A percentile compares a stretch with the other conserved stretches of the same genome.
Conservation (phyloP, 2,329 filamentous ascomycete genomes). For the Stagonosporopsis vannaccii region DNA sequence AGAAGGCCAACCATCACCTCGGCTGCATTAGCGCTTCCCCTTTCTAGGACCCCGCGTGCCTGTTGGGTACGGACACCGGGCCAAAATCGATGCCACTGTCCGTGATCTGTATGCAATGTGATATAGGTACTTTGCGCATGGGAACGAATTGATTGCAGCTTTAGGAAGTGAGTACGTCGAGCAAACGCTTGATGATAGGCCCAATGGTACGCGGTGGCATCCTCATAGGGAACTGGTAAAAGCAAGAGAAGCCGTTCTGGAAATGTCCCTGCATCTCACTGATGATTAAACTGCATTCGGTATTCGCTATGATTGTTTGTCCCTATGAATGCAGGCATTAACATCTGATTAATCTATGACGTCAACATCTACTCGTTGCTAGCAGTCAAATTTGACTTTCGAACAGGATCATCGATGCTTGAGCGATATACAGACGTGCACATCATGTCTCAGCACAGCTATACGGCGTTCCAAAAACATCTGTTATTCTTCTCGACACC, state of each 20-base stretch:
- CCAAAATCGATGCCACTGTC: not conserved
- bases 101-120: not conserved
- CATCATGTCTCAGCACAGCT: conserved; percentile 23
- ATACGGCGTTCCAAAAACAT: conserved; percentile 32
- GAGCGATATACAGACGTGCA: not conserved
- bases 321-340: not conserved
- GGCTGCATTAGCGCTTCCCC: conserved; percentile 10
- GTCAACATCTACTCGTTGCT: conserved; percentile 1
- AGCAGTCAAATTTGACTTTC: not conserved
- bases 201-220: not conserved
- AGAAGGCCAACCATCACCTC: not conserved
- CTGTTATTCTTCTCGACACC: conserved; percentile 34
- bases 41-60: not conserved
- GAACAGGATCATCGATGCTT: not conserved
- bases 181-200: not conserved
- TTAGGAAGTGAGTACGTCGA: not conserved
- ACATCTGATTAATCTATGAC: conserved; percentile 1
- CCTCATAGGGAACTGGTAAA: not conserved
- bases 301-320: not conserved
- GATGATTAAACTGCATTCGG: not conserved
- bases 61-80: not conserved
- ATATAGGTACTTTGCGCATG: not conserved
- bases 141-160: not conserved
- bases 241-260: not conserved
- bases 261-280: not conserved